Evolutionary conservation across 495 filamentous ascomycete genomes (phyloP).

Genomic region (Trichoderma orchidacearum): DNA sequence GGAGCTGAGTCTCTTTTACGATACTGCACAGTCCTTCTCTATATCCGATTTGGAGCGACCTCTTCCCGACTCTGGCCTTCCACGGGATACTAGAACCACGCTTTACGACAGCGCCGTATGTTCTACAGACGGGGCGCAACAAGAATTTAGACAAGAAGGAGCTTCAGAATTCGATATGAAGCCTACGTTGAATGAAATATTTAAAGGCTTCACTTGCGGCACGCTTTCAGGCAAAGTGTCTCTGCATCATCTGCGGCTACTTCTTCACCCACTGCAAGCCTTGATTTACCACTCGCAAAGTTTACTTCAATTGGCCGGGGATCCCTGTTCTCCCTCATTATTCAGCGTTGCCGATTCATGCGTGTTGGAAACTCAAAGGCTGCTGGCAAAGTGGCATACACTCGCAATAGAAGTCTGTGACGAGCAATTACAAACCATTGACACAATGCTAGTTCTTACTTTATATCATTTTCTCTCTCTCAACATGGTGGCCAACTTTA

Average conservation of each 20-base stretch:
- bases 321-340: background rate
- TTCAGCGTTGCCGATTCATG: background rate
- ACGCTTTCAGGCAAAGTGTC: constrained; percentile 24
- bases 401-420: constrained; percentile 17
- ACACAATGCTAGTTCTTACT: constrained; percentile 27
- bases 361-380: constrained; percentile 30
- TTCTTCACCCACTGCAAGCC: constrained; percentile 39
- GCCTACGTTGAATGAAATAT: constrained; percentile 41
- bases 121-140: background rate
- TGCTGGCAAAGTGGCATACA: constrained; percentile 45
- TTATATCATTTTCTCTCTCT: constrained; percentile 51
- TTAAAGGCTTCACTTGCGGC: constrained; percentile 38
- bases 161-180: constrained; percentile 8
- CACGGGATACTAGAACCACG: constrained; percentile 25
- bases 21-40: constrained; percentile 40
- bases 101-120: background rate
- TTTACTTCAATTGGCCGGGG: background rate
- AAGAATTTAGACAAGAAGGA: background rate
- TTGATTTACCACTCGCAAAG: constrained; percentile 30
- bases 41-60: constrained; percentile 43
- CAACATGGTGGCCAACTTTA: constrained; percentile 43
- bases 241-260: constrained; percentile 32
- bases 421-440: background rate
- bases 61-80: constrained; percentile 39
- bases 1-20: constrained; percentile 50